phyloP scores from a whole-genome alignment of 345 rosid genomes.

The Cochlearia excelsa region DNA sequence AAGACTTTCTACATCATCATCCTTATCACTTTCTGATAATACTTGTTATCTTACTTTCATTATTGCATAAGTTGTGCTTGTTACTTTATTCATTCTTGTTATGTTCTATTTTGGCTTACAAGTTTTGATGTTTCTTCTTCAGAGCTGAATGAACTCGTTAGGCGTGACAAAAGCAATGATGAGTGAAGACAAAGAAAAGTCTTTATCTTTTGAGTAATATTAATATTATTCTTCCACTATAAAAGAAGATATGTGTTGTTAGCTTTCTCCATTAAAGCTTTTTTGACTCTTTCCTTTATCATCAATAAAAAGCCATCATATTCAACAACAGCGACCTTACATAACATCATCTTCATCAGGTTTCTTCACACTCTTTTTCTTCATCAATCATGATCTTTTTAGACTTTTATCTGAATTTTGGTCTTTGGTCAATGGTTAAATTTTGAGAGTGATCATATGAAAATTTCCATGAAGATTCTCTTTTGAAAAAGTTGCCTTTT shows the following conservation, averaged over 20 bases:
- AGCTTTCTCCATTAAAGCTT: neutral
- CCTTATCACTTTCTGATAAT: neutral
- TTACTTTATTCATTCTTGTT: no score
- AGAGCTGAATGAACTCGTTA: slow-evolving; percentile 11
- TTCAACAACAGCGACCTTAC: slow-evolving; percentile 9
- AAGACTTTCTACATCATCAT: slow-evolving; percentile 4
- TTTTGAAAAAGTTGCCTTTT: no score
- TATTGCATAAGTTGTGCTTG: no score
- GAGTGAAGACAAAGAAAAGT: slow-evolving; percentile 24
- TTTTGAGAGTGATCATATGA: neutral
- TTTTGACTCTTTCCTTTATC: slow-evolving; percentile 1
- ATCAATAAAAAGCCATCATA: neutral
- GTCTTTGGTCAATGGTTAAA: neutral
- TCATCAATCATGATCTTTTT: neutral
- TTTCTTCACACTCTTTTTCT: neutral
- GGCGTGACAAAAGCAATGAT: slow-evolving; percentile 29
- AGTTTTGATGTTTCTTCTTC: no score
- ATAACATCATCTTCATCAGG: slow-evolving; percentile 11
- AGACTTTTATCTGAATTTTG: neutral
- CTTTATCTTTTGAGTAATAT: neutral
- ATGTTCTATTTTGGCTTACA: no score
- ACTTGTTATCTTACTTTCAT: neutral
- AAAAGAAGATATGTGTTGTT: neutral
- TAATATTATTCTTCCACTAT: slow-evolving; percentile 1
- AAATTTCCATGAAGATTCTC: neutral